phyloP scores from a whole-genome alignment of 768 basidiomycete species.

The Mycena amicta region DNA sequence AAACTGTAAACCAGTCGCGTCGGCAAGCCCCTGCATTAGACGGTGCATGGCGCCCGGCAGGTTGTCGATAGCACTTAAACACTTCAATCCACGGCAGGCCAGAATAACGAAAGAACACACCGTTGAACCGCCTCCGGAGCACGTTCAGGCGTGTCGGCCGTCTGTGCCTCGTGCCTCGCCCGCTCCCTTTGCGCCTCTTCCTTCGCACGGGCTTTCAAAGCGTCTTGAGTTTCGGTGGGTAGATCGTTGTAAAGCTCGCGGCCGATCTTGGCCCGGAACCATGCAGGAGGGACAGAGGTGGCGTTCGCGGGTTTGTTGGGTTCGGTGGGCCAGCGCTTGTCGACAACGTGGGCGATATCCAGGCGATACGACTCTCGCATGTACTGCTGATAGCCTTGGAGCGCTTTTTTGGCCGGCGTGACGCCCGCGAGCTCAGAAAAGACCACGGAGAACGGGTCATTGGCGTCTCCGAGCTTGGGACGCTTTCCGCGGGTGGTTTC shows the following conservation, averaged over 20 bases:
- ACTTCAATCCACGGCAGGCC: background rate
- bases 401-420: background rate
- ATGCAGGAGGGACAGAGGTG: background rate
- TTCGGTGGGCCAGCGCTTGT: background rate
- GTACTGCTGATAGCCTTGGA: background rate
- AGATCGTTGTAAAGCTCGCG: background rate
- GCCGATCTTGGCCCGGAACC: background rate
- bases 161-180: background rate
- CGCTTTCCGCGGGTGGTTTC: background rate
- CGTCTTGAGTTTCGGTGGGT: background rate
- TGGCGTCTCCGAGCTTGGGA: background rate
- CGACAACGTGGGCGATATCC: background rate
- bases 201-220: background rate
- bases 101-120: background rate
- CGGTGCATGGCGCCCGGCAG: background rate
- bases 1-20: slow-evolving; percentile 1
- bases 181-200: background rate
- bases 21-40: background rate
- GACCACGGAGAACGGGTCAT: background rate
- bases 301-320: background rate
- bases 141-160: background rate
- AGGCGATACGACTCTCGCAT: background rate
- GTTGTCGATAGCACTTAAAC: background rate
- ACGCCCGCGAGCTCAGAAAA: background rate
- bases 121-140: background rate